A percentile compares a stretch with the other conserved stretches of the same genome.
Conservation (phyloP, 1,284 basidiomycete species). For the Fomitopsis palustris region DNA sequence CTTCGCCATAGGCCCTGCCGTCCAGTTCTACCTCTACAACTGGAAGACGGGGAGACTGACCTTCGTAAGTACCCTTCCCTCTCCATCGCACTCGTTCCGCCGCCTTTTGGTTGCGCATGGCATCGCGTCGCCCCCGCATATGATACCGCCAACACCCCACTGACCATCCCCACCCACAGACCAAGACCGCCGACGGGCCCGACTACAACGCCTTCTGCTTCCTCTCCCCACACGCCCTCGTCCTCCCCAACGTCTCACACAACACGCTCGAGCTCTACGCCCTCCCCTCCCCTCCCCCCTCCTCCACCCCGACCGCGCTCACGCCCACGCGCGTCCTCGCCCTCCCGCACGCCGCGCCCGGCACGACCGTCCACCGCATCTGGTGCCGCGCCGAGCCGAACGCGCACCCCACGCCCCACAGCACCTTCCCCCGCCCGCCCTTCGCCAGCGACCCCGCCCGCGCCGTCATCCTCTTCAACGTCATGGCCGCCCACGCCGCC, state of each 20-base stretch:
- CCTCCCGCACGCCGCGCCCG: conserved; percentile 11
- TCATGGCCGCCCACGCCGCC: conserved; percentile 14
- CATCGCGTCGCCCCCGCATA: too few relatives aligned
- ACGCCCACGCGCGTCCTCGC: conserved; percentile 12
- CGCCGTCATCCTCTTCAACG: conserved; percentile 21
- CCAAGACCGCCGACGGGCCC: neutral
- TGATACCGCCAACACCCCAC: too few relatives aligned
- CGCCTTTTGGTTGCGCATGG: too few relatives aligned
- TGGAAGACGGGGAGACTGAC: conserved; percentile 39
- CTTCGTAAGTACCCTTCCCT: conserved; percentile 25
- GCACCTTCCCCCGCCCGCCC: conserved; percentile 12
- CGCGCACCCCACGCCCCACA: conserved; percentile 8
- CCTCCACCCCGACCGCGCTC: conserved; percentile 5
- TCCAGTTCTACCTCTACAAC: conserved; percentile 35
- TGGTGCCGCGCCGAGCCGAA: conserved; percentile 24
- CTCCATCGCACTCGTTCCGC: too few relatives aligned
- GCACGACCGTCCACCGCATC: conserved; percentile 12
- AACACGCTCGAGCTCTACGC: conserved; percentile 20
- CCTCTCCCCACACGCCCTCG: conserved; percentile 34
- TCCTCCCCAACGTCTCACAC: conserved; percentile 22
- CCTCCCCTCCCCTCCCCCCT: conserved; percentile 1
- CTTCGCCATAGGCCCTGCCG: neutral
- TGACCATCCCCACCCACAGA: too few relatives aligned
- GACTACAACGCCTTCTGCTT: conserved; percentile 39
- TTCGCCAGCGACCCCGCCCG: conserved; percentile 16